Percentiles rank a stretch among this genome's conserved stretches.
phyloP scores from a whole-genome alignment of 176 grass and related monocot genomes.

The Oryza brachyantha region DNA sequence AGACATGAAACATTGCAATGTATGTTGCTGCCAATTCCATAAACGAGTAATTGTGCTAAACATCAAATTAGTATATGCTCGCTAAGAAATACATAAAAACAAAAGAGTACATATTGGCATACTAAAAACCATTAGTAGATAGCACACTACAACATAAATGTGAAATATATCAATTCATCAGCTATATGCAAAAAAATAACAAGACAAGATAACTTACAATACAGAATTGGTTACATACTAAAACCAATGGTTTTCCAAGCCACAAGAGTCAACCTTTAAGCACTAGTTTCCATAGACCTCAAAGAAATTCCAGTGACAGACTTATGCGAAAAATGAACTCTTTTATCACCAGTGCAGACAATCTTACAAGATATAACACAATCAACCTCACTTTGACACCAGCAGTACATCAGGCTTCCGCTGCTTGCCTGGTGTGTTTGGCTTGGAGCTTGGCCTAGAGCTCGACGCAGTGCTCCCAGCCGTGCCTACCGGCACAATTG shows the following conservation, averaged over 20 bases:
- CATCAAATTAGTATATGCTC: background rate
- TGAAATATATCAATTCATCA: slow-evolving; percentile 28
- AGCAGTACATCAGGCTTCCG: slow-evolving; percentile 62
- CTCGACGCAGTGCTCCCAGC: slow-evolving; percentile 44
- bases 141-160: background rate
- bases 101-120: background rate
- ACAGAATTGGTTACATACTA: slow-evolving; percentile 25
- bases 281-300: slow-evolving; percentile 5
- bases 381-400: slow-evolving; percentile 59
- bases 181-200: slow-evolving; percentile 43
- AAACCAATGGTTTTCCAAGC: slow-evolving; percentile 11
- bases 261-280: background rate
- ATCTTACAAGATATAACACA: slow-evolving; percentile 2
- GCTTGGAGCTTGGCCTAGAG: slow-evolving; percentile 68
- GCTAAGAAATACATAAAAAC: slow-evolving; percentile 1
- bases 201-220: slow-evolving; percentile 41
- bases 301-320: slow-evolving; percentile 1
- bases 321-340: slow-evolving; percentile 19
- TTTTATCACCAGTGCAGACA: slow-evolving; percentile 21
- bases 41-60: background rate
- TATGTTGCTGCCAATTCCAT: background rate
- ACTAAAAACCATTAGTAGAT: background rate
- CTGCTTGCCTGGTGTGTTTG: slow-evolving; percentile 85
- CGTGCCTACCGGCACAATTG: slow-evolving; percentile 14
- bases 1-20: background rate